Conservation (phyloP, 345 rosid species). For the Lepidium didymum region DNA sequence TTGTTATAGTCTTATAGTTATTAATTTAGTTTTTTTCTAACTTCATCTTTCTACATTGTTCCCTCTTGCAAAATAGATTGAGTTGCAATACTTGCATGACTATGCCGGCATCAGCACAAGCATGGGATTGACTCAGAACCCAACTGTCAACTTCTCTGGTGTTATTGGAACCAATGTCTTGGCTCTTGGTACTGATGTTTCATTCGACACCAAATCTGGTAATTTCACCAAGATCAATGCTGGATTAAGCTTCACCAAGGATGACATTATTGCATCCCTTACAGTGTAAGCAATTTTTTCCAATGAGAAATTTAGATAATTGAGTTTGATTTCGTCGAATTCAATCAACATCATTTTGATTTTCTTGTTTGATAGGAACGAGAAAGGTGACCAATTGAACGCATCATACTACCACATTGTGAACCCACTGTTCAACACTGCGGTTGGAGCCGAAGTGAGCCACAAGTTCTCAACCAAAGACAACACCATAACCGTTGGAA, state of each 20-base stretch:
- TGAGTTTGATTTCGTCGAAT: neutral
- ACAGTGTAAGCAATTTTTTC: slow-evolving; percentile 45
- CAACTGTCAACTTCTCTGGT: slow-evolving; percentile 71
- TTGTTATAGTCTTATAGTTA: neutral
- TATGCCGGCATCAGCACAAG: slow-evolving; percentile 74
- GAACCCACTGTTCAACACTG: slow-evolving; percentile 47
- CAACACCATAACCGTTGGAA: slow-evolving; percentile 67
- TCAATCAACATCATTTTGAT: neutral
- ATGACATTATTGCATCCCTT: slow-evolving; percentile 63
- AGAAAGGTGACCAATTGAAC: slow-evolving; percentile 59
- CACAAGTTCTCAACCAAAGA: slow-evolving; percentile 70
- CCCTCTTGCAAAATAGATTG: slow-evolving; percentile 42
- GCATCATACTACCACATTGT: slow-evolving; percentile 77
- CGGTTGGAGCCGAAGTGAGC: slow-evolving; percentile 79
- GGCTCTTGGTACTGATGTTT: slow-evolving; percentile 69
- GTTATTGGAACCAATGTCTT: slow-evolving; percentile 56
- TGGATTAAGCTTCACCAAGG: slow-evolving; percentile 63
- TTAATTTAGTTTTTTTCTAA: neutral
- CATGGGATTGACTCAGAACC: slow-evolving; percentile 77
- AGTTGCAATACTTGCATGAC: slow-evolving; percentile 87
- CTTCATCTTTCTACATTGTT: neutral
- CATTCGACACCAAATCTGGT: slow-evolving; percentile 77
- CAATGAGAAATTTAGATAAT: neutral
- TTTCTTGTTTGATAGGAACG: slow-evolving; percentile 46
- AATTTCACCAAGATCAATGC: slow-evolving; percentile 72